A percentile compares a stretch with the other conserved stretches of the same genome.
phyloP scores from a whole-genome alignment of 768 basidiomycete genomes.

The Russula sp. region DNA sequence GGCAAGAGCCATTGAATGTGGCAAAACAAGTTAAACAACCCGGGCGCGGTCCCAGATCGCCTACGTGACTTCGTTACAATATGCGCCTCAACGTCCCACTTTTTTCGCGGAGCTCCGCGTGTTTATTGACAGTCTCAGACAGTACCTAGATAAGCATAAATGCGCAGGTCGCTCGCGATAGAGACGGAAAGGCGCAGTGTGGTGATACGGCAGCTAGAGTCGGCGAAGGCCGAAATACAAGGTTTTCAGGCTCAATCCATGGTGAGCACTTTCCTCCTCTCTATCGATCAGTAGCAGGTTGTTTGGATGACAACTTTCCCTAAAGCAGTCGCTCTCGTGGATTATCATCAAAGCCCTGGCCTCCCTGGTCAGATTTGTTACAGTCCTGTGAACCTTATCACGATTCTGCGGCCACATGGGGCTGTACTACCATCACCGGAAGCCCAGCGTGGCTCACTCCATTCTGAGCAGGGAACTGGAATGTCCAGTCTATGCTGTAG shows the following conservation, averaged over 20 bases:
- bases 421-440: constrained; percentile 76
- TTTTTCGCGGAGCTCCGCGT: constrained; percentile 28
- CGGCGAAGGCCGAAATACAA: constrained; percentile 21
- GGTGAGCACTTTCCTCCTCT: too few species aligned
- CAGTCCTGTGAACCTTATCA: too few species aligned
- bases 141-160: constrained; percentile 31
- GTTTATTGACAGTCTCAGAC: constrained; percentile 25
- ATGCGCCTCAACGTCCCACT: constrained; percentile 48
- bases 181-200: constrained; percentile 25
- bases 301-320: too few species aligned
- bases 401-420: too few species aligned
- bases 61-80: constrained; percentile 47
- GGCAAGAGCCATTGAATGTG: too few species aligned
- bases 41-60: constrained; percentile 37
- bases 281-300: too few species aligned
- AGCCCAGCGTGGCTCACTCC: constrained; percentile 48
- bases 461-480: constrained; percentile 32
- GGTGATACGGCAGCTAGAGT: too few species aligned
- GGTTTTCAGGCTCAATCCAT: too few species aligned
- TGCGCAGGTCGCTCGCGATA: constrained; percentile 31
- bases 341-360: too few species aligned
- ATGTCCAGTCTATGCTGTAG: constrained; percentile 24
- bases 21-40: too few species aligned
- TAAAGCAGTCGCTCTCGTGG: too few species aligned
- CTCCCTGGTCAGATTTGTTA: too few species aligned